A percentile compares a stretch with the other conserved stretches of the same genome.
These are phyloP conservation scores for Micractinium sp. DNA, from an alignment of 139 green algal genomes.

Conservation along the genomic window DNA sequence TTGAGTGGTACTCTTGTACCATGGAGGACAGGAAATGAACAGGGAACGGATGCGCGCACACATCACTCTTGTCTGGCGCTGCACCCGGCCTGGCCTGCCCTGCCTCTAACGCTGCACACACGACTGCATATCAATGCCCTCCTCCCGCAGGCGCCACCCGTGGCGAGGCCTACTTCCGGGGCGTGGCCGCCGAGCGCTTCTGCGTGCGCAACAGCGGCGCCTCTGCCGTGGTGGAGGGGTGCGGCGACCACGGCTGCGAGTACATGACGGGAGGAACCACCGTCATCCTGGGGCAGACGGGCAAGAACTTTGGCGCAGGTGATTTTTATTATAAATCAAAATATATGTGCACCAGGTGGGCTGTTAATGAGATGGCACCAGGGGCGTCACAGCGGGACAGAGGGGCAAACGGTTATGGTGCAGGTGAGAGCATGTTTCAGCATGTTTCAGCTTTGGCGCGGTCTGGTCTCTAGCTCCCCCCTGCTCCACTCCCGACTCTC, in stretches of 20 bases:
- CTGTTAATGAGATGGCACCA: too few relatives aligned
- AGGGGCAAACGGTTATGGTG: too few relatives aligned
- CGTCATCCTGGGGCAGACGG: constrained; percentile 87
- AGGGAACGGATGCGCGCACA: neutral
- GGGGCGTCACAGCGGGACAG: too few relatives aligned
- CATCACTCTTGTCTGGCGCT: neutral
- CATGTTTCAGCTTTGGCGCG: too few relatives aligned
- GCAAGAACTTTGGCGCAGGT: constrained; percentile 94
- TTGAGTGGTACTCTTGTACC: neutral
- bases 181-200: constrained; percentile 92
- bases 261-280: constrained; percentile 97
- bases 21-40: neutral
- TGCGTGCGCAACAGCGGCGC: constrained; percentile 90
- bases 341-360: too few relatives aligned
- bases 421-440: neutral
- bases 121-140: too few relatives aligned
- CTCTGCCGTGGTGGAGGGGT: constrained; percentile 88
- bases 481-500: too few relatives aligned
- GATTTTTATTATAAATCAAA: too few relatives aligned
- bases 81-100: neutral
- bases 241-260: constrained; percentile 94
- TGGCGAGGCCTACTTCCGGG: constrained; percentile 91
- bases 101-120: neutral
- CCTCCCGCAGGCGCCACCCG: constrained; percentile 60
- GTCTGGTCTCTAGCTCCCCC: too few relatives aligned